Percentiles rank a stretch among this genome's conserved stretches.
These are phyloP conservation scores for Hypoxylon sp. DNA, from an alignment of 2,329 filamentous ascomycete genomes.

Conservation along the genomic window DNA sequence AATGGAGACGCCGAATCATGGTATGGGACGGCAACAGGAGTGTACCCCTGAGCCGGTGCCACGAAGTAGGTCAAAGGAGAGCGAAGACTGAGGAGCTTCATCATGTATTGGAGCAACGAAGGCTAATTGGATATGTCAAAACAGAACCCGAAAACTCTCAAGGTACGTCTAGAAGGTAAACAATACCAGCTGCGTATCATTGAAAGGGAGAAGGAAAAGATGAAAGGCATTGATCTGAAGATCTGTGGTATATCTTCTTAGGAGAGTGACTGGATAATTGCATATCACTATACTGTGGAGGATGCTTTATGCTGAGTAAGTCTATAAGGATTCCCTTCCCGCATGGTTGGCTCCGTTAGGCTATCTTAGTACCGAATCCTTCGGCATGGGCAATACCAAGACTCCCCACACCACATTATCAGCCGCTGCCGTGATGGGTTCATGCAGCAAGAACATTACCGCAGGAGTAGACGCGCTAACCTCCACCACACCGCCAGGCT, in stretches of 20 bases:
- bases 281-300: not conserved
- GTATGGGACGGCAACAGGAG: conserved; percentile 1
- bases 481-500: too few species aligned
- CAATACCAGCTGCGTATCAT: not conserved
- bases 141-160: too few species aligned
- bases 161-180: not conserved
- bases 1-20: conserved; percentile 1
- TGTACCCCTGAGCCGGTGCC: not conserved
- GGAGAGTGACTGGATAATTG: not conserved
- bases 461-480: too few species aligned
- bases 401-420: too few species aligned
- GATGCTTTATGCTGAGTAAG: not conserved
- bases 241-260: not conserved
- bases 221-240: not conserved
- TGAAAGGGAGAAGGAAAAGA: not conserved
- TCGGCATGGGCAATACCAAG: too few species aligned
- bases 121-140: too few species aligned
- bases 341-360: too few species aligned
- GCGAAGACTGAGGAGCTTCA: conserved; percentile 1
- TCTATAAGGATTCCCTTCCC: too few species aligned
- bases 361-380: too few species aligned
- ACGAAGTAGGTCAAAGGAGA: not conserved
- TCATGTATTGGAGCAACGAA: not conserved
- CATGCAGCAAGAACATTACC: too few species aligned
- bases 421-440: too few species aligned